Evolutionary conservation across 805 yeast species (phyloP).

Genomic region (Yarrowia deformans): DNA sequence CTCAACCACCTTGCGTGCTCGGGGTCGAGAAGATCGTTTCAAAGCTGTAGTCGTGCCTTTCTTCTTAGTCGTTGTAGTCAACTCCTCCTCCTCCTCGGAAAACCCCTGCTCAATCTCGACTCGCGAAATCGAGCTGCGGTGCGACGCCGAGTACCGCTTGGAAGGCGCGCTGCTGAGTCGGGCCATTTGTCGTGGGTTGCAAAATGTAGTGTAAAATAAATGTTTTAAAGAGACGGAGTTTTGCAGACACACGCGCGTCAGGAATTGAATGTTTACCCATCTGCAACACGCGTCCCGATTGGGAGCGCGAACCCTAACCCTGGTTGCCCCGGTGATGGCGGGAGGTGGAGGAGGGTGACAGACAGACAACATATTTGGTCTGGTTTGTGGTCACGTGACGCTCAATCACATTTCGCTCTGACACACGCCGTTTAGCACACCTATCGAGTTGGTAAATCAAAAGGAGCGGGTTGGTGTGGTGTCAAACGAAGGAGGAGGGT

Average conservation of each 20-base stretch:
- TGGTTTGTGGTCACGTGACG: no score
- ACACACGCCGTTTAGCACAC: no score
- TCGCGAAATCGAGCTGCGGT: conserved; percentile 9
- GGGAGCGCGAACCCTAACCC: conserved; percentile 1
- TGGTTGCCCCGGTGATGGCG: conserved; percentile 10
- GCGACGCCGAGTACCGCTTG: conserved; percentile 28
- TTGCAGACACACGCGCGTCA: not conserved
- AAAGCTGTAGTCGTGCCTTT: no score
- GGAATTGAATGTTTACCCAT: conserved; percentile 14
- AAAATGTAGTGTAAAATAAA: not conserved
- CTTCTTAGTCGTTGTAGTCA: no score
- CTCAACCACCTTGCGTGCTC: conserved; percentile 15
- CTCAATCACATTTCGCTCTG: no score
- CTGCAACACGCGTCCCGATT: conserved; percentile 9
- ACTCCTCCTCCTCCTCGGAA: not conserved
- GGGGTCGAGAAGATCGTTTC: not conserved
- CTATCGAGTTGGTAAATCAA: no score
- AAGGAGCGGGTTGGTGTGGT: no score
- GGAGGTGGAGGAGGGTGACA: not conserved
- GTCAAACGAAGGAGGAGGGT: no score
- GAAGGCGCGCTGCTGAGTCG: conserved; percentile 39
- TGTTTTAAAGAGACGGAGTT: no score
- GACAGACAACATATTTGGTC: not conserved
- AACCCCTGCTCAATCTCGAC: conserved; percentile 23
- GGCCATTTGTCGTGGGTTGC: conserved; percentile 5